Conservation (phyloP, 306 rosid genomes). For the Trifolium repens region DNA sequence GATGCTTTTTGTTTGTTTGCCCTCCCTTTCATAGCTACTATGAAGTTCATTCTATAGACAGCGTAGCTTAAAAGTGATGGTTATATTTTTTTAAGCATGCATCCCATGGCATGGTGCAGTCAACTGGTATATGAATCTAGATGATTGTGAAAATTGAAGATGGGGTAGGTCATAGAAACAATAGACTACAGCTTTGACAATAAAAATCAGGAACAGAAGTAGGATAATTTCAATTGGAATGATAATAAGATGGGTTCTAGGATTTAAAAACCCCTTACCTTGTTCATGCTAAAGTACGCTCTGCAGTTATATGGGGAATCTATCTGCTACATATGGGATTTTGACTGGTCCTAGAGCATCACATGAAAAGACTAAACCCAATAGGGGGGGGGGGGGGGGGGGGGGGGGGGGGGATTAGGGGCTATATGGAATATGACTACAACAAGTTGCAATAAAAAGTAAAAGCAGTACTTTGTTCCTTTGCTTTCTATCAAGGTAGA, state of each 20-base stretch:
- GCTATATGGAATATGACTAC: background rate
- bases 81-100: background rate
- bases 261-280: background rate
- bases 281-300: background rate
- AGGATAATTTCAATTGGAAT: background rate
- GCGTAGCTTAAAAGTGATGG: conserved; percentile 4
- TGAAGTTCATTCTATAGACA: conserved; percentile 7
- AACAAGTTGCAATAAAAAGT: background rate
- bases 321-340: background rate
- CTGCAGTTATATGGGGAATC: background rate
- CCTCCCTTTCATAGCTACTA: background rate
- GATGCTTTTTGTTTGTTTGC: conserved; percentile 22
- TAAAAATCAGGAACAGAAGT: background rate
- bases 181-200: too few relatives aligned
- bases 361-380: background rate
- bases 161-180: background rate
- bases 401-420: too few relatives aligned
- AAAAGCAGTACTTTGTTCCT: background rate
- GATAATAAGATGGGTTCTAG: background rate
- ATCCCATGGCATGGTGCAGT: background rate
- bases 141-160: too few relatives aligned
- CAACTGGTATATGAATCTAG: background rate
- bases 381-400: too few relatives aligned
- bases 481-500: background rate
- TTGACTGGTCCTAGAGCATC: background rate